Conservation (phyloP, 257 asterid genomes). For the Rehmannia glutinosa region DNA sequence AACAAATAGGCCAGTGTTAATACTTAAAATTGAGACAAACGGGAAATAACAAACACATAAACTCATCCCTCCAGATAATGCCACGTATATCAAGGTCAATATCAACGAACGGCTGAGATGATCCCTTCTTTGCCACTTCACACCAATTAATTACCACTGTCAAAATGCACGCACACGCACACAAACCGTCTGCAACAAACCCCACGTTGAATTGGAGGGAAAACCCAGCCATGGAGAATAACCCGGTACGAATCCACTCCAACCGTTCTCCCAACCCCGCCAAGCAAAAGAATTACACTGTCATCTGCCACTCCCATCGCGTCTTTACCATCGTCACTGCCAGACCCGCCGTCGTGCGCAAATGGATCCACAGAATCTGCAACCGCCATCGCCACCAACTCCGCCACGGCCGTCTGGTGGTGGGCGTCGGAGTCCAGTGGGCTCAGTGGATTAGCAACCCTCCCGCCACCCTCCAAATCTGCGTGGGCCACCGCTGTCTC, state of each 20-base stretch:
- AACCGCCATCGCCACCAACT: not conserved
- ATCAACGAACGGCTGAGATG: not conserved
- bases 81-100: not conserved
- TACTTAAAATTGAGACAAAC: too few species aligned
- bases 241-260: not conserved
- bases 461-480: too few species aligned
- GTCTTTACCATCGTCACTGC: slow-evolving; percentile 18
- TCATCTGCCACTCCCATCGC: not conserved
- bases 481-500: too few species aligned
- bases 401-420: not conserved
- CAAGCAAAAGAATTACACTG: not conserved
- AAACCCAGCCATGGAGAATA: not conserved
- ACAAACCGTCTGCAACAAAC: too few species aligned
- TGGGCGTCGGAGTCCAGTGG: too few species aligned
- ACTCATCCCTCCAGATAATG: not conserved
- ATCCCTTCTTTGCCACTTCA: not conserved
- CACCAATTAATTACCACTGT: too few species aligned
- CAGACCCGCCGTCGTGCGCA: slow-evolving; percentile 4
- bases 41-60: too few species aligned
- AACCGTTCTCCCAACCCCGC: not conserved
- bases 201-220: not conserved
- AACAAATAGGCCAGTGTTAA: too few species aligned
- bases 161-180: not conserved
- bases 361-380: too few species aligned
- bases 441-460: too few species aligned